Base-by-base conservation (phyloP, 495 filamentous ascomycete genomes). In the Penicillium parvum region DNA sequence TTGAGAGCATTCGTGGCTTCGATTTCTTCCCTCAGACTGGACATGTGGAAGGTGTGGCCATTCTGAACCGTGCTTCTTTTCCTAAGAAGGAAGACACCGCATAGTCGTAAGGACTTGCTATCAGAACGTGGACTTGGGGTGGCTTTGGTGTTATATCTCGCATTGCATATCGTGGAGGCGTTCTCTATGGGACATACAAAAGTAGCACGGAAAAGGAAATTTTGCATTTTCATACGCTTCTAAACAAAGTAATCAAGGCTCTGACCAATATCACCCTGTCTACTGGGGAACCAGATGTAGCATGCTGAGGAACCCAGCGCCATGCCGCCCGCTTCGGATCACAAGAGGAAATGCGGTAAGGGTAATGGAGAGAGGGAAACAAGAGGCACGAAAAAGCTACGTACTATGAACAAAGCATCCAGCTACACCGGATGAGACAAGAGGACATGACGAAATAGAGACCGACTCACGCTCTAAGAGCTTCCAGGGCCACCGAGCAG, bases 1-100 rank as follows among this genome's bases (percentile, higher is more conserved):
- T 98, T 55, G 94, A 98, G 73, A 94, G 87, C 58, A 69, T 98
- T 23, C 75, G 83, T 33, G 92, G 90, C 4, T 96, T 96, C 59
- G 92, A 98, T 57, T 98, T 98, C 70, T 98, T 98, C 65, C 92
- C 92, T 32, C 92, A 97, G 74, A 97, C 92, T 17, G 82, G 88
- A 5, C 92, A 98, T 75, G 92, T 97, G 0, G 92, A 98, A 64
- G 86, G 92, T 29, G 89, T 96, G 41, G 92, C 86, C 23, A 79
- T 97, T 19, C 63, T 97, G 50, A 74, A 72, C 50, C 62, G 61
- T 26, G 56, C 55, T 29, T 34, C 40, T 11, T 53, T 54, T 29
- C 54, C 52, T 29, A 47, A 46, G 43, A 40, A 11, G 4, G 43
- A 52, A n/a, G n/a, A n/a, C n/a, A n/a, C n/a, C n/a, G n/a, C n/a